Base-by-base conservation (phyloP, 768 basidiomycete genomes). In the Aureoboletus auriporus region DNA sequence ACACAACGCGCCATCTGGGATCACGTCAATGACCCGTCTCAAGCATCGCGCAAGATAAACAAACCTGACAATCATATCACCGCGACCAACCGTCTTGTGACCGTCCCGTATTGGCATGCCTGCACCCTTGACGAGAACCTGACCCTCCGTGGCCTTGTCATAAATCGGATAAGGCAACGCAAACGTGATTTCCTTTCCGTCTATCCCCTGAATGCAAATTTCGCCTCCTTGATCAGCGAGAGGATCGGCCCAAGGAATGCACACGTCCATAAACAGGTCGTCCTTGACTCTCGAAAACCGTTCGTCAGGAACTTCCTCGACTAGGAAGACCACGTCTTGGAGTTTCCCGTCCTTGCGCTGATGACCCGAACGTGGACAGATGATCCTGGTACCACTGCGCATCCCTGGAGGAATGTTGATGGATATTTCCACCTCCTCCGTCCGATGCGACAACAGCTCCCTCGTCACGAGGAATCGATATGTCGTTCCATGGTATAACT, bases 91-190 rank as follows among this genome's bases (percentile, higher is more conserved):
- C 9, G 77, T 67, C 56, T 71, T 68, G 9, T 79, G 75, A 28
- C 74, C 67, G n/a, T 76, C 71, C 47, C 77, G 67, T 39, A 82
- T 69, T 35, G 83, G 83, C 85, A 87, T 87, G n/a, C 85, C 85
- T 45, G 78, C 80, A 36, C 79, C 82, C 57, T 70, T 71, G 46
- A 83, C 67, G 35, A 74, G 68, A 37, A 73, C 63, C 50, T 75
- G 72, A 13, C 80, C 82, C 44, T 71, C 75, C 46, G 77, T 66
- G 5, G 66, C 68, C 56, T 73, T 73, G 54, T 78, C 76, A 44
- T 69, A 62, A 54, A 75, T 70, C 36, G 76, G 72, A 52, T 76
- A 76, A 48, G 83, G 79, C 46, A 86, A 73, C 31, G 67, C 62
- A 37, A 84, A 65, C 4, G 64, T 61, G 35, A 82, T 68, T 35